Percentiles rank a stretch among this genome's conserved stretches.
phyloP scores from a whole-genome alignment of 768 basidiomycete genomes.

The Coprinopsis sp. region DNA sequence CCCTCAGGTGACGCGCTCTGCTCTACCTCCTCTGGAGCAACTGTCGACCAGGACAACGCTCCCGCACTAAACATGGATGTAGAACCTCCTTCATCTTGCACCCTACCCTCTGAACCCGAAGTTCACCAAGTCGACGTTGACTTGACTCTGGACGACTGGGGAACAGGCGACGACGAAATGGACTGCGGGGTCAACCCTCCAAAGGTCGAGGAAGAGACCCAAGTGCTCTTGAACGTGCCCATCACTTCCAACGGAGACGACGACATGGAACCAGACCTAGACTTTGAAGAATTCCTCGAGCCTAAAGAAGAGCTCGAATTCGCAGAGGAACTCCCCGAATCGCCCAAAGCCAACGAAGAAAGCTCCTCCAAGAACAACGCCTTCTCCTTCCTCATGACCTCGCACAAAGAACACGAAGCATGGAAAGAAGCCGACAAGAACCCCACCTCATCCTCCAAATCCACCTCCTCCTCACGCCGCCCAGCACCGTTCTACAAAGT shows the following conservation, averaged over 20 bases:
- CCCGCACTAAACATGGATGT: too few relatives aligned
- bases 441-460: constrained; percentile 40
- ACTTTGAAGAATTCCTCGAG: too few relatives aligned
- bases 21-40: too few relatives aligned
- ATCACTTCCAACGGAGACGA: too few relatives aligned
- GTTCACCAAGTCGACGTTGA: constrained; percentile 28
- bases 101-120: too few relatives aligned
- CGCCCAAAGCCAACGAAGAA: constrained; percentile 15
- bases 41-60: too few relatives aligned
- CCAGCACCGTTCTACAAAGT: constrained; percentile 96
- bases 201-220: constrained; percentile 21
- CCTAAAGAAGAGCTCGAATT: constrained; percentile 8
- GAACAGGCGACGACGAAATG: constrained; percentile 64
- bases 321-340: neutral
- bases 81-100: too few relatives aligned
- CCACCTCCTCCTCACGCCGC: constrained; percentile 50
- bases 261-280: too few relatives aligned
- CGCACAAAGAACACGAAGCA: constrained; percentile 69
- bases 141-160: constrained; percentile 49
- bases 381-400: constrained; percentile 89
- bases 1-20: too few relatives aligned
- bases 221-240: constrained; percentile 14
- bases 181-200: constrained; percentile 6
- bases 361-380: constrained; percentile 28
- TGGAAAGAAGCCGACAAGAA: constrained; percentile 74